Conservation (phyloP, 2,329 filamentous ascomycete species). For the Plectosphaerella plurivora region DNA sequence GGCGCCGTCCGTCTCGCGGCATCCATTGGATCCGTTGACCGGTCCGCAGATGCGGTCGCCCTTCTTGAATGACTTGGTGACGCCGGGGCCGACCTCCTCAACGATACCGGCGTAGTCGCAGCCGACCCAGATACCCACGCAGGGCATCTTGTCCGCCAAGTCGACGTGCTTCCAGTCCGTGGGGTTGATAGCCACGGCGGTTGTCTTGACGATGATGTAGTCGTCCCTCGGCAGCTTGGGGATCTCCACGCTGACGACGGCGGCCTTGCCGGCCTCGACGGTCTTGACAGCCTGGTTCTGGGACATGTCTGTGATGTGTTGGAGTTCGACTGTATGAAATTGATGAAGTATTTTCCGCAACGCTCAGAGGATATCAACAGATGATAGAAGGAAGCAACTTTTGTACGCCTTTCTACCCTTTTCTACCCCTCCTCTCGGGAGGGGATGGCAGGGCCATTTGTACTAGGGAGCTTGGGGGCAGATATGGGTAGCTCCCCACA, state of each 20-base stretch:
- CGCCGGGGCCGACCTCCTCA: constrained; percentile 36
- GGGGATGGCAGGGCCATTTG: too few relatives aligned
- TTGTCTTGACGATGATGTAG: constrained; percentile 22
- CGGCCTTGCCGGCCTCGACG: constrained; percentile 3
- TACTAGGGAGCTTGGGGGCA: too few relatives aligned
- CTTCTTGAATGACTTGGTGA: constrained; percentile 35
- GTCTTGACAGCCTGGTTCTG: constrained; percentile 11
- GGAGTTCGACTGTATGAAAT: too few relatives aligned
- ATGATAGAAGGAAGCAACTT: too few relatives aligned
- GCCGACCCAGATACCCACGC: constrained; percentile 21
- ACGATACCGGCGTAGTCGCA: constrained; percentile 44
- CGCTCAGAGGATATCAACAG: too few relatives aligned
- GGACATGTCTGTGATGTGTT: constrained; percentile 6
- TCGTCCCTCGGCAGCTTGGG: constrained; percentile 6
- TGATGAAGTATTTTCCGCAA: too few relatives aligned
- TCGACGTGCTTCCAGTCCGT: constrained; percentile 25
- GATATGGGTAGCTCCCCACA: too few relatives aligned
- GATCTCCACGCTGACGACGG: neutral
- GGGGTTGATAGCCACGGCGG: constrained; percentile 25
- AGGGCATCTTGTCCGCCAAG: neutral
- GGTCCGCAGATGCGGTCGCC: constrained; percentile 43
- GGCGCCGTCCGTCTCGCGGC: constrained; percentile 29
- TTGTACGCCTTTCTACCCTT: too few relatives aligned
- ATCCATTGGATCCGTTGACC: constrained; percentile 20
- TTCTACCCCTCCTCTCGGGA: too few relatives aligned